Evolutionary conservation across 2,329 filamentous ascomycete species (phyloP).

Genomic region (Westerdykella ornata): DNA sequence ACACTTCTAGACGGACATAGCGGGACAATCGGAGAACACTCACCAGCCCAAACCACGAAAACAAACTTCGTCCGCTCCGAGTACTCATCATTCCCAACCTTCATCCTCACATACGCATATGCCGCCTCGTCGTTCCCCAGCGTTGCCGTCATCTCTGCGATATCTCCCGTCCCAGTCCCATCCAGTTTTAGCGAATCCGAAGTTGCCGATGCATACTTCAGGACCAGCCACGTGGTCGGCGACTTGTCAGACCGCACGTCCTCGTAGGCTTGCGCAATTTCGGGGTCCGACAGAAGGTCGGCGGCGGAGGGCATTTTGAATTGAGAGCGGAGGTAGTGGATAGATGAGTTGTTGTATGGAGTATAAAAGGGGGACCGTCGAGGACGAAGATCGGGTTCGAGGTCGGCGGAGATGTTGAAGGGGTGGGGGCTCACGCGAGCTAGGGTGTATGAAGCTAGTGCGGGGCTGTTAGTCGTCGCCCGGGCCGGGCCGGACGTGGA

Average conservation of each 20-base stretch:
- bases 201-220: constrained; percentile 52
- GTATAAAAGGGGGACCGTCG: too few species aligned
- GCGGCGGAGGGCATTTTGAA: constrained; percentile 22
- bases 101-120: constrained; percentile 47
- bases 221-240: constrained; percentile 59
- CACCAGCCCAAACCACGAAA: constrained; percentile 62
- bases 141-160: constrained; percentile 51
- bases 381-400: too few species aligned
- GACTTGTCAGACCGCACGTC: constrained; percentile 62
- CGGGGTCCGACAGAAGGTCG: constrained; percentile 40
- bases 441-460: too few species aligned
- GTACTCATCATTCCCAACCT: constrained; percentile 67
- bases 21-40: constrained; percentile 18
- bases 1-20: too few species aligned
- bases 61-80: constrained; percentile 62
- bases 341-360: too few species aligned
- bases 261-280: constrained; percentile 59
- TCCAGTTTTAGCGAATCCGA: constrained; percentile 54
- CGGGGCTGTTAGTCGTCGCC: too few species aligned
- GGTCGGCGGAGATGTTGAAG: too few species aligned
- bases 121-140: constrained; percentile 57
- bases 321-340: too few species aligned
- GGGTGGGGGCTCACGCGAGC: too few species aligned
- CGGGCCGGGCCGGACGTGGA: too few species aligned
- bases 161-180: constrained; percentile 54